Evolutionary conservation across 305 asterid species (phyloP).

Genomic region (Fraxinus sp.): DNA sequence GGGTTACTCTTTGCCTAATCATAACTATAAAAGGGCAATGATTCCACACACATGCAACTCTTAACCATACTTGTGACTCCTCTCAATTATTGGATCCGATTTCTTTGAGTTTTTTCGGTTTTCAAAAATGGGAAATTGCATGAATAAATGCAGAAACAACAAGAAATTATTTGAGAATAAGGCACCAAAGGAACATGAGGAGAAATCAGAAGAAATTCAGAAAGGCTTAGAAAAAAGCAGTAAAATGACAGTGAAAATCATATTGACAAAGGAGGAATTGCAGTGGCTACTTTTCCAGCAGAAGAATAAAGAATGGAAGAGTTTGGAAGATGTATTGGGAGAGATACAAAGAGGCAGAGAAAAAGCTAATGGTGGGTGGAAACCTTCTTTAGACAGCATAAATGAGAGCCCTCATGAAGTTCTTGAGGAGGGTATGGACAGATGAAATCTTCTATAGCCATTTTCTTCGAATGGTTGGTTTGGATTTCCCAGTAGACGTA

Average conservation of each 20-base stretch:
- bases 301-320: not conserved
- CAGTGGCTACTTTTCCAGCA: conserved; percentile 3
- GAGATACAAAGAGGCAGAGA: conserved; percentile 6
- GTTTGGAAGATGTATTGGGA: not conserved
- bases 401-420: conserved; percentile 1
- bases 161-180: not conserved
- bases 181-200: not conserved
- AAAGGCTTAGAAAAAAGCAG: not conserved
- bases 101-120: not conserved
- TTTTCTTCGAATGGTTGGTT: not conserved
- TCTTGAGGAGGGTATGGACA: not conserved
- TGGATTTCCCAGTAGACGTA: not conserved
- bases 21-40: not conserved
- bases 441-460: not conserved
- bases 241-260: conserved; percentile 1
- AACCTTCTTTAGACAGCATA: conserved; percentile 3
- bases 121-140: not conserved
- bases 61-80: not conserved
- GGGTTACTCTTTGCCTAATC: not conserved
- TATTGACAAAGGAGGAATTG: conserved; percentile 2
- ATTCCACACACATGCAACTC: conserved; percentile 19
- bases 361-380: not conserved
- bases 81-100: not conserved
- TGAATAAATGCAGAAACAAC: not conserved
- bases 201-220: not conserved